These are phyloP conservation scores for Pyropia haitanensis DNA, from an alignment of 23 red algal species.

Conservation along the genomic window DNA sequence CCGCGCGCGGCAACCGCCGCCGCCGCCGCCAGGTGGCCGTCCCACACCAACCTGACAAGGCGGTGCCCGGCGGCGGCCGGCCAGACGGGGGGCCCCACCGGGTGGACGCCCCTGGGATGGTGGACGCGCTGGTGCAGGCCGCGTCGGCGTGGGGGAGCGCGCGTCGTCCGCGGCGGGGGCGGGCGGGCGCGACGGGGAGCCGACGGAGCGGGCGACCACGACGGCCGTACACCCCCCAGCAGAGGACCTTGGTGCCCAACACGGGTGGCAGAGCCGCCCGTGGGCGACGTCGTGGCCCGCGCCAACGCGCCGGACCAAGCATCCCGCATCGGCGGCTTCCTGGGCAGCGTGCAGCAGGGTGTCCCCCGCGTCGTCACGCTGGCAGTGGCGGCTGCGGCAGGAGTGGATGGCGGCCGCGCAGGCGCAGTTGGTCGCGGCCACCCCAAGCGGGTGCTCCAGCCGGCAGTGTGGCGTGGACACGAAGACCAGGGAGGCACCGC, in stretches of 20 bases:
- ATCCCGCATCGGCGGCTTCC: constrained; percentile 22
- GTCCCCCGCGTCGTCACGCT: constrained; percentile 1
- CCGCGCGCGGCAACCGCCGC: too few relatives aligned
- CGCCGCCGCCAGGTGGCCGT: too few relatives aligned
- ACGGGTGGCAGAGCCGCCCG: constrained; percentile 84
- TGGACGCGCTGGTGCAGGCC: too few relatives aligned
- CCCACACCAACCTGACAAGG: too few relatives aligned
- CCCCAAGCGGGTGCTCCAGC: constrained; percentile 78
- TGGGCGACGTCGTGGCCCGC: constrained; percentile 88
- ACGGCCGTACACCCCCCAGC: too few relatives aligned
- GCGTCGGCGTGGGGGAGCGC: too few relatives aligned
- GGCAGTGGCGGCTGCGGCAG: constrained; percentile 25
- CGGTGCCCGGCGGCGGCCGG: too few relatives aligned
- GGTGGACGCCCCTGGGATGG: too few relatives aligned
- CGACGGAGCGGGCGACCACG: too few relatives aligned
- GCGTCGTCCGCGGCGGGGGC: too few relatives aligned
- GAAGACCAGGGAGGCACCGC: constrained; percentile 57
- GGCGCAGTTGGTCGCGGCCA: constrained; percentile 24
- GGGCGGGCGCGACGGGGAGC: too few relatives aligned
- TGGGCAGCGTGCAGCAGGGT: constrained; percentile 35
- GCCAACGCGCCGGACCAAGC: constrained; percentile 58
- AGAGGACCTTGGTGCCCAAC: constrained; percentile 69
- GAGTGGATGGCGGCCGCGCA: constrained; percentile 29
- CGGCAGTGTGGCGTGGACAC: constrained; percentile 79
- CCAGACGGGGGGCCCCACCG: too few relatives aligned